Evolutionary conservation across 2,329 filamentous ascomycete species (phyloP).

Genomic region (Chaetomium olivaceum): DNA sequence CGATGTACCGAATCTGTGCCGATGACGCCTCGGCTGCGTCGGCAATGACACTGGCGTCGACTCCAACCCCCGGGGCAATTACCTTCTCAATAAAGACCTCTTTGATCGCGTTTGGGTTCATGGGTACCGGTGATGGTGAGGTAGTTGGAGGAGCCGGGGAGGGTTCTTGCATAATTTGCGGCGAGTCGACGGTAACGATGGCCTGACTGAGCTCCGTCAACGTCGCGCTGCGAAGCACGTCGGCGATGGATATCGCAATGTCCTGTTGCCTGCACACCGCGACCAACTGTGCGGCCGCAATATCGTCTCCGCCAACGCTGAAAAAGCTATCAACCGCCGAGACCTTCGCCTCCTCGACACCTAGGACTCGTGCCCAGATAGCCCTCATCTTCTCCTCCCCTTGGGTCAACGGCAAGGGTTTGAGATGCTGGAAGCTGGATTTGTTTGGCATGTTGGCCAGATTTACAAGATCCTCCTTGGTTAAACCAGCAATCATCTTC

Average conservation of each 20-base stretch:
- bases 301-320: conserved; percentile 48
- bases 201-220: conserved; percentile 49
- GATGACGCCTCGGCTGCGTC: conserved; percentile 52
- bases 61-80: conserved; percentile 46
- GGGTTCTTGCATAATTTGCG: conserved; percentile 14
- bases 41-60: conserved; percentile 45
- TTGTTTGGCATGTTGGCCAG: conserved; percentile 44
- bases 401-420: conserved; percentile 50
- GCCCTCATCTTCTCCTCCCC: conserved; percentile 50
- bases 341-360: conserved; percentile 44
- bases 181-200: conserved; percentile 32
- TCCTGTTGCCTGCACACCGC: conserved; percentile 47
- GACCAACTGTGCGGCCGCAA: conserved; percentile 48
- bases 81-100: conserved; percentile 44
- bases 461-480: conserved; percentile 46
- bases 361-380: conserved; percentile 50
- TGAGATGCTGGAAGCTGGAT: conserved; percentile 41
- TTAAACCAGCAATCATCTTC: conserved; percentile 46
- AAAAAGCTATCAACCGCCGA: conserved; percentile 48
- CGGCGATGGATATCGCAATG: conserved; percentile 44
- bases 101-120: conserved; percentile 31
- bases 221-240: conserved; percentile 45
- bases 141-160: conserved; percentile 16
- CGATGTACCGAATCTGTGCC: conserved; percentile 50
- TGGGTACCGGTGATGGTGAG: conserved; percentile 19